These are phyloP conservation scores for Tolypocladium capitatum DNA, from an alignment of 2,329 filamentous ascomycete species.

Conservation along the genomic window DNA sequence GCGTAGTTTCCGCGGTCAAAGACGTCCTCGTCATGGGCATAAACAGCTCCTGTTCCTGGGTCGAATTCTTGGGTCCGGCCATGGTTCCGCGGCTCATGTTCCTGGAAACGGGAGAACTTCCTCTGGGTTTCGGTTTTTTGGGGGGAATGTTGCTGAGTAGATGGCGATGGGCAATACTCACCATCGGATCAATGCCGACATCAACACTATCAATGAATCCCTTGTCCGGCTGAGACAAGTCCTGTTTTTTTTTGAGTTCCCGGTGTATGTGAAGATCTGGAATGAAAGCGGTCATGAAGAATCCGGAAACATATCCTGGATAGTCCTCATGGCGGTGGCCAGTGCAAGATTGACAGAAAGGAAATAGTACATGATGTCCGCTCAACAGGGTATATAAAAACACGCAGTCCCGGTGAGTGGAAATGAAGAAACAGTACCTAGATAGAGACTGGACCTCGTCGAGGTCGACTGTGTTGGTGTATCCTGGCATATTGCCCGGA, in stretches of 20 bases:
- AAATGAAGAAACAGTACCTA: constrained; percentile 45
- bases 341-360: background rate
- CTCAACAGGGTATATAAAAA: constrained; percentile 16
- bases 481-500: constrained; percentile 39
- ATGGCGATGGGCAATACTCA: constrained; percentile 3
- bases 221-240: constrained; percentile 7
- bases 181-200: background rate
- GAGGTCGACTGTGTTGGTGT: constrained; percentile 38
- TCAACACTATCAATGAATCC: background rate
- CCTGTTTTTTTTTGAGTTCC: constrained; percentile 4
- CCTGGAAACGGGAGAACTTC: background rate
- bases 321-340: background rate
- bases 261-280: background rate
- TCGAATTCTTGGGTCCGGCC: background rate
- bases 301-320: background rate
- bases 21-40: background rate
- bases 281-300: background rate
- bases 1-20: background rate
- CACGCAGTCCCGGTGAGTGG: constrained; percentile 27
- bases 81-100: background rate
- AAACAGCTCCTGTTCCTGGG: background rate
- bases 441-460: constrained; percentile 46
- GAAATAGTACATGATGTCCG: constrained; percentile 6
- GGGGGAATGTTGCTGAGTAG: background rate
- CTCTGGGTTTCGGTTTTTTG: background rate